phyloP scores from a whole-genome alignment of 441 rosid genomes.

The Bruguiera hainesii region DNA sequence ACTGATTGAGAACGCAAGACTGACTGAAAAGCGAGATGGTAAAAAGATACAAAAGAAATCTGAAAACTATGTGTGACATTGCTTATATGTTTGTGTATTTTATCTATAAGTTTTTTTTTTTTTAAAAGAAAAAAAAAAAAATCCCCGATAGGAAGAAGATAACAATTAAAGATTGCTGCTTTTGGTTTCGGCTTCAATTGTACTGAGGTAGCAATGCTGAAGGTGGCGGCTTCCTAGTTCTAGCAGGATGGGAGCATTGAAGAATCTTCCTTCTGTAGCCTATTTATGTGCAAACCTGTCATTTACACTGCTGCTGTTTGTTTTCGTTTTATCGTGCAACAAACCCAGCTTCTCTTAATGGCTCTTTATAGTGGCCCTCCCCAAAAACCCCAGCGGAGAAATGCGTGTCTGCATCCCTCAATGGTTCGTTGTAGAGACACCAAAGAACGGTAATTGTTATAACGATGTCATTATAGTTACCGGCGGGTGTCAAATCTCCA shows the following conservation, averaged over 20 bases:
- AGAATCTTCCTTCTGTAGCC: constrained; percentile 26
- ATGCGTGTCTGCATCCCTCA: too few relatives aligned
- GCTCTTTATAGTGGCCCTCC: too few relatives aligned
- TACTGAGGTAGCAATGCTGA: constrained; percentile 25
- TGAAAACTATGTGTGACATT: constrained; percentile 22
- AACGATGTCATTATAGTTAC: too few relatives aligned
- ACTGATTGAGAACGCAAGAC: constrained; percentile 39
- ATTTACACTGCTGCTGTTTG: constrained; percentile 28
- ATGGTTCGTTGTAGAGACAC: too few relatives aligned
- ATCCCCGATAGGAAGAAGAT: constrained; percentile 43
- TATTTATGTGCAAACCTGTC: constrained; percentile 27
- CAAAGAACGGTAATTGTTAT: too few relatives aligned
- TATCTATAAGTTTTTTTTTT: constrained; percentile 21
- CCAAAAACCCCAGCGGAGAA: too few relatives aligned
- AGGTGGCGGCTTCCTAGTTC: constrained; percentile 19
- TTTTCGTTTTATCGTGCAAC: constrained; percentile 12
- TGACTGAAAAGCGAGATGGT: constrained; percentile 20
- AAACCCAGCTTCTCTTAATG: constrained; percentile 16
- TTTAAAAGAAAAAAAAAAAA: too few relatives aligned
- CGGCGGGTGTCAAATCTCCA: too few relatives aligned
- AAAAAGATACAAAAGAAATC: constrained; percentile 32
- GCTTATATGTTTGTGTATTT: constrained; percentile 55
- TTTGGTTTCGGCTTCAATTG: constrained; percentile 29
- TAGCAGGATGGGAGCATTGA: constrained; percentile 27
- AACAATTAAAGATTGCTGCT: constrained; percentile 37